A percentile compares a stretch with the other conserved stretches of the same genome.
phyloP scores from a whole-genome alignment of 108 stramenopile genomes.

The Seminavis robusta region DNA sequence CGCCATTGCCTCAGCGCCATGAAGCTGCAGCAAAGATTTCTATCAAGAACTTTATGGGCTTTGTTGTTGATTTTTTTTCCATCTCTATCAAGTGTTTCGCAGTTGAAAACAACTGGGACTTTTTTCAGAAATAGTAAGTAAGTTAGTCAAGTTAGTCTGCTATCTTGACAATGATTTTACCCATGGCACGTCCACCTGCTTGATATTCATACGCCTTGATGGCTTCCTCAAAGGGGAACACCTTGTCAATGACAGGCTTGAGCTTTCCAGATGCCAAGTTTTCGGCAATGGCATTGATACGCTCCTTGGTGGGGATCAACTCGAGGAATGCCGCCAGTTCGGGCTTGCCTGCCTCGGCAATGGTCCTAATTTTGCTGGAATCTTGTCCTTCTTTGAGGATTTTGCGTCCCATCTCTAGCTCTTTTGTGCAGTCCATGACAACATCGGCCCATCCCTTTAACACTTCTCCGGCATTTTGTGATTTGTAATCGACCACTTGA shows the following conservation, averaged over 20 bases:
- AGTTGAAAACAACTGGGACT: too few species aligned
- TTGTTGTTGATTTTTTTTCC: too few species aligned
- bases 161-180: conserved; percentile 11
- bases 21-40: too few species aligned
- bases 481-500: neutral
- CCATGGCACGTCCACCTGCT: conserved; percentile 8
- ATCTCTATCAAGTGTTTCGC: too few species aligned
- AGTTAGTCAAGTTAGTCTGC: too few species aligned
- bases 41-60: too few species aligned
- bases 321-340: neutral
- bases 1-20: too few species aligned
- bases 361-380: neutral
- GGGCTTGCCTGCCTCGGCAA: neutral
- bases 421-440: conserved; percentile 9
- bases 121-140: too few species aligned
- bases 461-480: neutral
- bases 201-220: neutral
- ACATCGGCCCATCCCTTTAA: neutral
- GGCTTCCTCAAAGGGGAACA: conserved; percentile 3
- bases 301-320: conserved; percentile 2
- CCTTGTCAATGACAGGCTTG: conserved; percentile 5
- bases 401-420: neutral
- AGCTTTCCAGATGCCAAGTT: neutral
- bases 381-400: neutral
- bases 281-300: neutral